Base-by-base conservation (phyloP, 805 yeast genomes). In the Cyberlindnera bimundalis region DNA sequence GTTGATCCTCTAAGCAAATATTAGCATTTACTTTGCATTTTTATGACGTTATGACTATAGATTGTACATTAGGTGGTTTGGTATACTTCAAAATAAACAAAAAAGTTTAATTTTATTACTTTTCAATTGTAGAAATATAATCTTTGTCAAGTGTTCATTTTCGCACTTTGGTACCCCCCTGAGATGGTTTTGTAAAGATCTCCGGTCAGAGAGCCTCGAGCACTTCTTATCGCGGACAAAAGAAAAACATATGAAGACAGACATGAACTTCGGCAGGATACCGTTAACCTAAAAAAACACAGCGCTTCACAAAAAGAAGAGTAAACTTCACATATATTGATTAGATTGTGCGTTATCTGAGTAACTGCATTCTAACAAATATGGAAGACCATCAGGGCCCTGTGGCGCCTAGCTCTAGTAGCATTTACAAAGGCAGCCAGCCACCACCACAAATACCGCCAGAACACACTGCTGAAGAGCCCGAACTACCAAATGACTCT, bases 341-440 rank as follows among this genome's bases (percentile, higher is more conserved):
- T n/a, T n/a, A n/a, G n/a, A n/a, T n/a, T n/a, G n/a, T n/a, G n/a
- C n/a, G n/a, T n/a, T n/a, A n/a, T n/a, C n/a, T n/a, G n/a, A n/a
- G n/a, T n/a, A n/a, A n/a, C n/a, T n/a, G 3, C 24, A 15, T 18
- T 12, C n/a, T 5, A 10, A 21, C 17, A 16, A 35, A 3, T 4
- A 37, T 37, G 40, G 31, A 20, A 6, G 16, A 29, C 12, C 24
- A 30, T n/a, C 15, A 29, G 7, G 14, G 27, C 21, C 26, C 31
- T 2, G 28, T n/a, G 23, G 33, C 39, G 3, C 38, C 39, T 16
- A 38, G 46, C 46, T 43, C 47, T 3, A 33, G 43, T 28, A 35
- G 38, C 27, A 35, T 39, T 32, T 19, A 35, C 32, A 43, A 43
- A 32, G 41, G 43, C 18, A 31, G 28, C 41, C 43, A 26, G 29